These are phyloP conservation scores for Claviceps fusiformis DNA, from an alignment of 2,329 filamentous ascomycete genomes.

Conservation along the genomic window DNA sequence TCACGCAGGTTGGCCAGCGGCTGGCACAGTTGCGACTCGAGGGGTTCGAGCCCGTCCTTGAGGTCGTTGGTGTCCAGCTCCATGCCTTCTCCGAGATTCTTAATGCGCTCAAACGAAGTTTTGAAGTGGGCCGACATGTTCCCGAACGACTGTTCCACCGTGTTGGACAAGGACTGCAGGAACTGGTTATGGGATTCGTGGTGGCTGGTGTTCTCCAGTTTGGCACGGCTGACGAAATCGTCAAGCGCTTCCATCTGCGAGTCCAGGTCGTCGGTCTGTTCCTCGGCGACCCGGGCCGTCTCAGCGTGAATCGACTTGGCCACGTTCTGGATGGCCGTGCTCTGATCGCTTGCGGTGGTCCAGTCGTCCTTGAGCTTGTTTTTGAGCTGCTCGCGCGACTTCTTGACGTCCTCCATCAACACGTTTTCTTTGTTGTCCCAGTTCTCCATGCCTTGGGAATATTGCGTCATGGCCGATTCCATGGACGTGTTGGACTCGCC, in stretches of 20 bases:
- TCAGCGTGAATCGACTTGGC: slow-evolving; percentile 82
- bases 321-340: slow-evolving; percentile 67
- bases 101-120: slow-evolving; percentile 52
- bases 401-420: slow-evolving; percentile 56
- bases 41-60: slow-evolving; percentile 44
- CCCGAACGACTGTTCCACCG: slow-evolving; percentile 59
- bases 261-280: slow-evolving; percentile 76
- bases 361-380: slow-evolving; percentile 76
- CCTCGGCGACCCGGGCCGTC: slow-evolving; percentile 78
- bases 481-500: slow-evolving; percentile 48
- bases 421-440: slow-evolving; percentile 59
- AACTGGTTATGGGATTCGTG: slow-evolving; percentile 56
- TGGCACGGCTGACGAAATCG: slow-evolving; percentile 74
- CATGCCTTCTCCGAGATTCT: slow-evolving; percentile 56
- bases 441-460: slow-evolving; percentile 56
- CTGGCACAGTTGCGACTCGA: slow-evolving; percentile 47
- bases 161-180: slow-evolving; percentile 49
- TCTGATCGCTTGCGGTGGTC: slow-evolving; percentile 65
- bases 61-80: slow-evolving; percentile 44
- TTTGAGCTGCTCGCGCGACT: slow-evolving; percentile 67
- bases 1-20: slow-evolving; percentile 60
- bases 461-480: slow-evolving; percentile 50
- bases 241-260: slow-evolving; percentile 83
- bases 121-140: slow-evolving; percentile 59
- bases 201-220: slow-evolving; percentile 65